Base-by-base conservation (phyloP, 1,284 basidiomycete genomes). In the Cystobasidium slooffiae region DNA sequence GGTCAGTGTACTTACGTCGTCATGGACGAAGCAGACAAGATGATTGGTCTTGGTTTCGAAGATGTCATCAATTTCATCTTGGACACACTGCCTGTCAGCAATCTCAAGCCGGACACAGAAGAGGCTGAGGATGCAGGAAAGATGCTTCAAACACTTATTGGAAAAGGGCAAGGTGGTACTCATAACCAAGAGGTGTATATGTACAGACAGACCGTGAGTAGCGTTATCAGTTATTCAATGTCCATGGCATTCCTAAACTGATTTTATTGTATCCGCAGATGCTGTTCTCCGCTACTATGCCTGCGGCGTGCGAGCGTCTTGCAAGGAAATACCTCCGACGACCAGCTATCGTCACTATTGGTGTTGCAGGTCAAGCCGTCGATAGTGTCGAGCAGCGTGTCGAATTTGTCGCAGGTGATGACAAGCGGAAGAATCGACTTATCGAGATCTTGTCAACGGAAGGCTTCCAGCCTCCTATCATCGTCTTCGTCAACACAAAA, bases 401-500 rank as follows among this genome's bases (percentile, higher is more conserved):
- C 55, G 96, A 99, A 83, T 96, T 99, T 81, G 87, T 97, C 77
- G 87, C 83, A 67, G 90, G 91, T 78, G 96, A 97, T 79, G 96
- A 97, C 81, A 93, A 94, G 87, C 75, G 22, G 79, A 94, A 92
- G 81, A 88, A 89, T 76, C 88, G 90, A 46, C 83, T 99, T 80
- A 83, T 96, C 80, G 93, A 97, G 78, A 92, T 98, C 79, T 89
- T 99, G 81, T 92, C 94, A 84, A 90, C 88, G 75, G 89, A 88
- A 51, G 86, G 87, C 69, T 93, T 90, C 83, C 83, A 88, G 37
- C 89, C 96, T 37, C 97, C 97, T 0, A 98, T 99, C 80, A 99
- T 99, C 78, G 92, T 96, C 14, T 99, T 99, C 84, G 94, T 97
- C 85, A 99, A 98, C 83, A 95, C 98, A 84, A 99, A 98, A 86